Conservation (phyloP, 108 stramenopile species). For the Discostella pseudostelligera region DNA sequence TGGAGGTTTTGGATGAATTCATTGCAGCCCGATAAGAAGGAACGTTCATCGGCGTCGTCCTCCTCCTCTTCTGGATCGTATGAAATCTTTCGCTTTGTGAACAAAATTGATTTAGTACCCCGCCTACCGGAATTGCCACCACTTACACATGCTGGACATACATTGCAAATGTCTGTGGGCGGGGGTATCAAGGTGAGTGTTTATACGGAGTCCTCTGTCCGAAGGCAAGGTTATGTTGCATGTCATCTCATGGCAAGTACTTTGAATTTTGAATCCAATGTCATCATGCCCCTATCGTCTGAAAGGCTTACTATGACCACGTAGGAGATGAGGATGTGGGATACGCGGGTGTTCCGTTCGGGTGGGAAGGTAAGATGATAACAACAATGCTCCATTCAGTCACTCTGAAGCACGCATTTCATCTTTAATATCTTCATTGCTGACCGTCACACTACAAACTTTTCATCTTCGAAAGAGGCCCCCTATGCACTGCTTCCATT, state of each 20-base stretch:
- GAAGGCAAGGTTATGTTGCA: too few relatives aligned
- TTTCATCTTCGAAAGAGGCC: slow-evolving; percentile 32
- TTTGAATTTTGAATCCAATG: too few relatives aligned
- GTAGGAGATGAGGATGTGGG: slow-evolving; percentile 56
- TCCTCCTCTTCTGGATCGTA: slow-evolving; percentile 42
- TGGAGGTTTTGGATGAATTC: slow-evolving; percentile 57
- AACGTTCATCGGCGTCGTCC: too few relatives aligned
- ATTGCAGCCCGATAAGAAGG: slow-evolving; percentile 34
- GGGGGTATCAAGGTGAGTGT: slow-evolving; percentile 21
- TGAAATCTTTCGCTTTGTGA: slow-evolving; percentile 49
- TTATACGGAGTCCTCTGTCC: not conserved
- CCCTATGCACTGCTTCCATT: slow-evolving; percentile 62
- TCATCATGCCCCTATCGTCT: not conserved
- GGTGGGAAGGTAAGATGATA: slow-evolving; percentile 43
- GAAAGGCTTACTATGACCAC: slow-evolving; percentile 53
- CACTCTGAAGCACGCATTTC: not conserved
- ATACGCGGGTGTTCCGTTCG: slow-evolving; percentile 58
- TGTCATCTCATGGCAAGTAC: too few relatives aligned
- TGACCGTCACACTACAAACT: too few relatives aligned
- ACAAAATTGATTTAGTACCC: slow-evolving; percentile 77
- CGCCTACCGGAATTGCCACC: slow-evolving; percentile 58
- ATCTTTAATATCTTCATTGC: too few relatives aligned
- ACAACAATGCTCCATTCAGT: not conserved
- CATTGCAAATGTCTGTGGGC: slow-evolving; percentile 62
- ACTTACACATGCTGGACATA: slow-evolving; percentile 83